Evolutionary conservation across 495 filamentous ascomycete species (phyloP).

Genomic region (Amniculicola lignicola): DNA sequence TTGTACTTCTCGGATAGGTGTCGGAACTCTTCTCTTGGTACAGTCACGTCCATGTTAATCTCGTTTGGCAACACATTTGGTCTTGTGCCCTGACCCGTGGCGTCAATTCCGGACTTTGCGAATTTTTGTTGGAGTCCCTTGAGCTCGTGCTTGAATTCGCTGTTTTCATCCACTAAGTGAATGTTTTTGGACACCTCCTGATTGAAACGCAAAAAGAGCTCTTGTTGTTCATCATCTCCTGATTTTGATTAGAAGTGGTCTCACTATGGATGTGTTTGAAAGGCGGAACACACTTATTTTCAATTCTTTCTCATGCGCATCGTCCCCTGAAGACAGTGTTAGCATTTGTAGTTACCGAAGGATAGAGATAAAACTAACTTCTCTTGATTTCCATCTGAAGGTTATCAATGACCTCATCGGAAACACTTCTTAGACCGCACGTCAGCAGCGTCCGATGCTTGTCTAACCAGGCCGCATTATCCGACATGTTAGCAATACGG

Average conservation of each 20-base stretch:
- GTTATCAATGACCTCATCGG: slow-evolving; percentile 18
- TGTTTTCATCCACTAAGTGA: slow-evolving; percentile 20
- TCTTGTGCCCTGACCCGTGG: too few relatives aligned
- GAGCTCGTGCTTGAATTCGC: slow-evolving; percentile 14
- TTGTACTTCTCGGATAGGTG: slow-evolving; percentile 32
- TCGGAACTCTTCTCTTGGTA: slow-evolving; percentile 19
- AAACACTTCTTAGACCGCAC: slow-evolving; percentile 11
- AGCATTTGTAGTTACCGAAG: background rate
- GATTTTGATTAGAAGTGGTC: background rate
- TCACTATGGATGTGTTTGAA: background rate
- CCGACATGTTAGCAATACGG: slow-evolving; percentile 13
- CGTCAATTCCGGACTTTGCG: background rate
- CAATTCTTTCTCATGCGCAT: slow-evolving; percentile 24
- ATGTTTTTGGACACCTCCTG: slow-evolving; percentile 22
- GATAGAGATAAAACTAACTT: slow-evolving; percentile 8
- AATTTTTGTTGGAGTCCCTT: background rate
- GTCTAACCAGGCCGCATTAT: slow-evolving; percentile 11
- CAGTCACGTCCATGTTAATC: background rate
- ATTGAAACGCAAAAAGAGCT: slow-evolving; percentile 11
- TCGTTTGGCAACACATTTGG: too few relatives aligned
- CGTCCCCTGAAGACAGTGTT: background rate
- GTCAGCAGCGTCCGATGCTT: slow-evolving; percentile 5
- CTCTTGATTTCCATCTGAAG: slow-evolving; percentile 26
- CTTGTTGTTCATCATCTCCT: slow-evolving; percentile 28
- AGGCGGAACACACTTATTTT: slow-evolving; percentile 16